Evolutionary conservation across 306 rosid species (phyloP), one percentile per base, ranked within the genome.

Genomic region (Lathyrus oleraceus): DNA sequence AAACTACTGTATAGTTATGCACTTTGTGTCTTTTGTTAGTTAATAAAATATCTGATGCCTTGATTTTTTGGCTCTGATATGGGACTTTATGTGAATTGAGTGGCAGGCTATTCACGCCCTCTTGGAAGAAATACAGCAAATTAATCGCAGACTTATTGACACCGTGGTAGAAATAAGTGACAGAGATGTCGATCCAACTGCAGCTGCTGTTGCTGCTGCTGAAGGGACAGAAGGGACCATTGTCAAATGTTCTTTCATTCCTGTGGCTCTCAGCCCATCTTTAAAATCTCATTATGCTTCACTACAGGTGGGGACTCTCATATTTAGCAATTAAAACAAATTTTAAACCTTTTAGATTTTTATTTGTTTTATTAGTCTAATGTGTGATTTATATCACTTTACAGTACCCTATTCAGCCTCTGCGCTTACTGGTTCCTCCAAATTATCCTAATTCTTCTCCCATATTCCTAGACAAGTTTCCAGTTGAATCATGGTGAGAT

Each of bases 401-500:
- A 89, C 97, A 90, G 98, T 81, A 92, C 69, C 95, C 97, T 57
- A 88, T 90, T 83, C 94, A 80, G 77, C 98, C 98, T 30, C 73
- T 94, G 70, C 85, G 88, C 70, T 85, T 94, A 86, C 92, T 90
- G 60, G 91, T 94, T 79, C 98, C 98, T 15, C 72, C 87, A 80
- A 85, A 85, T 75, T 94, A 94, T 83, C 98, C 98, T 59, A 85
- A 69, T 64, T 87, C 88, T 70, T 90, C 98, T 28, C 98, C 98
- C 4, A 70, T 94, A 64, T 84, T 90, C 57, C 82, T 94, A 44
- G 98, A 94, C 88, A 90, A 87, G 79, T 77, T 87, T 77, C 91
- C 95, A 49, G 86, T 81, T 69, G 96, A 90, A 81, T 75, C 85
- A 86, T 79, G 96, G 98, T 94, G 78, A 83, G 86, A 44, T 42